Percentiles rank a stretch among this genome's conserved stretches.
These are phyloP conservation scores for Schizochytrium sp. DNA, from an alignment of 108 stramenopile genomes.

Conservation along the genomic window DNA sequence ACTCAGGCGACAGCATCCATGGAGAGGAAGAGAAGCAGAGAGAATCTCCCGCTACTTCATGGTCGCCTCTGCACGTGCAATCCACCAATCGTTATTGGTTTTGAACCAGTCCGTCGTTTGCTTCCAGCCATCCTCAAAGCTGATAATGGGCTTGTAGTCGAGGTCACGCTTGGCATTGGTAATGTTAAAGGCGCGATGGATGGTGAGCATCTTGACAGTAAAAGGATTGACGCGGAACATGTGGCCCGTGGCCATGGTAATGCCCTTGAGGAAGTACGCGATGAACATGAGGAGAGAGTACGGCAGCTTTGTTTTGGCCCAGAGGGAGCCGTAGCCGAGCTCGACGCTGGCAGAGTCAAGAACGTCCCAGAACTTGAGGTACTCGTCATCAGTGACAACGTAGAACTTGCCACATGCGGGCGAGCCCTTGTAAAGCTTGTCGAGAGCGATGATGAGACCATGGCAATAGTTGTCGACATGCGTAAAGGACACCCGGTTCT, in stretches of 20 bases:
- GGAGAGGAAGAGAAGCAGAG: not conserved
- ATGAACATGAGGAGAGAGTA: constrained; percentile 60
- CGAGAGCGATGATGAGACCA: constrained; percentile 78
- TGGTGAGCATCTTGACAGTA: constrained; percentile 81
- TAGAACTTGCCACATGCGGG: constrained; percentile 88
- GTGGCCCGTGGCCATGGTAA: constrained; percentile 55
- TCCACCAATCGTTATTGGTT: constrained; percentile 58
- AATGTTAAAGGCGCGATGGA: constrained; percentile 87
- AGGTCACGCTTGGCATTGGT: constrained; percentile 73
- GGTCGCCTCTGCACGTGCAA: constrained; percentile 43
- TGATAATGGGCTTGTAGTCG: constrained; percentile 71
- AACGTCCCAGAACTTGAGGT: constrained; percentile 76
- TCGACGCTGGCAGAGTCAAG: constrained; percentile 71
- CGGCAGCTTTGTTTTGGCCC: constrained; percentile 70
- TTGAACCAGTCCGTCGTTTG: constrained; percentile 84
- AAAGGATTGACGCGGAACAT: constrained; percentile 81
- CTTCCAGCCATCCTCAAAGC: constrained; percentile 80
- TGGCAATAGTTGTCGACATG: constrained; percentile 96
- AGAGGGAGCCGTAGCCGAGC: constrained; percentile 79
- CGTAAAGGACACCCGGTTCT: constrained; percentile 76
- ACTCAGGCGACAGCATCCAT: not conserved
- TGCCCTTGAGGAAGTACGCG: constrained; percentile 65
- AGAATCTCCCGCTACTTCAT: not conserved
- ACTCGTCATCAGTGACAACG: constrained; percentile 84
- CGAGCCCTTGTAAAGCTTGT: constrained; percentile 61